phyloP scores from a whole-genome alignment of 169 alveolate genomes.

The Plasmodium vivax region DNA sequence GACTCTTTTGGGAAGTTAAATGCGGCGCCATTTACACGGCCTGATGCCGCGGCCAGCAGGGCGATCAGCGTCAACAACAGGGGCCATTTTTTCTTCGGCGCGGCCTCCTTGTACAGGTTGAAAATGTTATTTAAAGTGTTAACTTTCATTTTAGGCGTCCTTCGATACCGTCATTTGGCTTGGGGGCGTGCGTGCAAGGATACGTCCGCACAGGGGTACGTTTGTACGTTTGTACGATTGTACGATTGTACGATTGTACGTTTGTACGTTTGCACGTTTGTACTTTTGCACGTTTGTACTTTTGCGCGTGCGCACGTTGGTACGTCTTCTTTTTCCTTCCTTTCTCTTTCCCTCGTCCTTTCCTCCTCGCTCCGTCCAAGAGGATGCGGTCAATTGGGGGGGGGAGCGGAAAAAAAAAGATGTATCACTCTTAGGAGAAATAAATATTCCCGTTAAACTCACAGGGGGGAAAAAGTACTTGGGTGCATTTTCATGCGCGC shows the following conservation, averaged over 20 bases:
- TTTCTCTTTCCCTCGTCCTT: background rate
- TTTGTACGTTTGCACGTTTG: background rate
- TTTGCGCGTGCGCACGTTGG: too few relatives aligned
- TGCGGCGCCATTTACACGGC: constrained; percentile 4
- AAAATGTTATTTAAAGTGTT: background rate
- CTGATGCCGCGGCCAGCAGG: constrained; percentile 14
- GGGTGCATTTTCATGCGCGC: background rate
- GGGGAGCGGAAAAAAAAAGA: background rate
- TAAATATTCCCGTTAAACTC: background rate
- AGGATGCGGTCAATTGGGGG: background rate
- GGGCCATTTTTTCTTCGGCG: constrained; percentile 5
- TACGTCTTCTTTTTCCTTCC: background rate
- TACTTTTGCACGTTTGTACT: background rate
- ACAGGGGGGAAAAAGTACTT: background rate
- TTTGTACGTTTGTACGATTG: background rate
- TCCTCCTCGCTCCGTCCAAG: background rate
- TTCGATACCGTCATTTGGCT: background rate
- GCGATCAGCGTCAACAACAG: background rate
- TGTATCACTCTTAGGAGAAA: background rate
- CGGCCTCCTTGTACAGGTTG: background rate
- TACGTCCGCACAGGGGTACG: background rate
- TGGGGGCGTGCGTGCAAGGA: background rate
- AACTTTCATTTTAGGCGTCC: background rate
- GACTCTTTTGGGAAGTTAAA: constrained; percentile 1
- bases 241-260: too few relatives aligned